Evolutionary conservation across 208 protist genomes (phyloP), one percentile per base, ranked within the genome.

Genomic region (Strigomonas culicis): DNA sequence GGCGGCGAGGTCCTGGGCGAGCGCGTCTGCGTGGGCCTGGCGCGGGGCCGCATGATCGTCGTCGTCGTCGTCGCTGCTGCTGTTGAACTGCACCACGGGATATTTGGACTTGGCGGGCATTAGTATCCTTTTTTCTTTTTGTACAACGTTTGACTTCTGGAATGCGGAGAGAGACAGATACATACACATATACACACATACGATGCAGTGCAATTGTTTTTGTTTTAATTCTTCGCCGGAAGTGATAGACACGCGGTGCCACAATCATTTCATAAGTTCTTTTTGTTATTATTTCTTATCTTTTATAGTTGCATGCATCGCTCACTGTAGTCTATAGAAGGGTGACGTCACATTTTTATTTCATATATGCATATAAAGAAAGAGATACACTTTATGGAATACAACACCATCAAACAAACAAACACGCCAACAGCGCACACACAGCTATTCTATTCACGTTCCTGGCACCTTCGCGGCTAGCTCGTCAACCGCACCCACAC

Each of bases 401-500:
- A 15, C 19, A 44, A 44, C 8, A 44, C 15, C 1, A 44, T 44
- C 39, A 44, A 19, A 44, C 15, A 44, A n/a, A 44, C 4, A 44
- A n/a, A 44, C 39, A 44, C 8, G 1, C 8, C 3, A 17, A 2
- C 8, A 4, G 15, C 15, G 19, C 32, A 39, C 32, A 13, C 32
- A 39, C 3, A 39, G 10, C 32, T n/a, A n/a, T n/a, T n/a, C n/a
- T n/a, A n/a, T n/a, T n/a, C n/a, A n/a, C n/a, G n/a, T n/a, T n/a
- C n/a, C n/a, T n/a, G n/a, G n/a, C n/a, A n/a, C n/a, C n/a, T n/a
- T n/a, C n/a, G 1, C 13, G 74, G 75, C 22, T 73, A 72, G 32
- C 65, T 72, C 21, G 73, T 77, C 59, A 95, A 51, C 13, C 89
- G 80, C 4, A 76, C 84, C 84, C 86, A 92, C 22, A 90, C 80